Conservation (phyloP, 495 filamentous ascomycete genomes). For the Cercophora newfieldiana region DNA sequence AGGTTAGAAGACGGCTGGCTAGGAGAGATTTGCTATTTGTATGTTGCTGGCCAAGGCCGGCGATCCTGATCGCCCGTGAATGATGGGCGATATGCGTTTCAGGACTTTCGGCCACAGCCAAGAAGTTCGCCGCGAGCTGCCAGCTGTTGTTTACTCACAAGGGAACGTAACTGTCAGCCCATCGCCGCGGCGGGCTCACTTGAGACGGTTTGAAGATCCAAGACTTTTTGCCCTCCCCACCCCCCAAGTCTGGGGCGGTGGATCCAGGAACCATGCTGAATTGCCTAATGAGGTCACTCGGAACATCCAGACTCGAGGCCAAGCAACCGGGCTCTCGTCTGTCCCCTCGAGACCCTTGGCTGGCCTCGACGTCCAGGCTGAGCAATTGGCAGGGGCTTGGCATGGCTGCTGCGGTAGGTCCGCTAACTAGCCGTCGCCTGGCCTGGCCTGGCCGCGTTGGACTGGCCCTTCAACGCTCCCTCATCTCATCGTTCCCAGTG, state of each 20-base stretch:
- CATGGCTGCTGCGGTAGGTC: background rate
- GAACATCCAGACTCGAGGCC: background rate
- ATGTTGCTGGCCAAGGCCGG: conserved; percentile 20
- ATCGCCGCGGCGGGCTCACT: conserved; percentile 12
- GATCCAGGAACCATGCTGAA: background rate
- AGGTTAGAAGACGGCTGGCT: conserved; percentile 18
- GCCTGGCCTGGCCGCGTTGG: background rate
- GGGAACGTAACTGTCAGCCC: conserved; percentile 7
- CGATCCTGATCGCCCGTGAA: conserved; percentile 29
- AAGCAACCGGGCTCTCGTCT: background rate
- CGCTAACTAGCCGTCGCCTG: background rate
- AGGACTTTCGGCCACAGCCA: conserved; percentile 17
- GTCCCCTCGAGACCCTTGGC: background rate
- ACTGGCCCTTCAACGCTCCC: background rate
- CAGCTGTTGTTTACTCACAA: background rate
- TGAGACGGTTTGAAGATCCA: conserved; percentile 16
- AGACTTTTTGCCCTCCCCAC: no score
- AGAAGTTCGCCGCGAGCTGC: no score
- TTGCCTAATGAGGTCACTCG: background rate
- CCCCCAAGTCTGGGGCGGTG: background rate
- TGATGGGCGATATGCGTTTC: conserved; percentile 33
- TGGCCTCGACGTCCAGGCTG: background rate
- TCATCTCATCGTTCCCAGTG: background rate
- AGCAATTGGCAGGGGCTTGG: background rate
- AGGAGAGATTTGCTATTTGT: conserved; percentile 39